Base-by-base conservation (phyloP, 345 rosid genomes). In the Rhodomyrtus tomentosa region DNA sequence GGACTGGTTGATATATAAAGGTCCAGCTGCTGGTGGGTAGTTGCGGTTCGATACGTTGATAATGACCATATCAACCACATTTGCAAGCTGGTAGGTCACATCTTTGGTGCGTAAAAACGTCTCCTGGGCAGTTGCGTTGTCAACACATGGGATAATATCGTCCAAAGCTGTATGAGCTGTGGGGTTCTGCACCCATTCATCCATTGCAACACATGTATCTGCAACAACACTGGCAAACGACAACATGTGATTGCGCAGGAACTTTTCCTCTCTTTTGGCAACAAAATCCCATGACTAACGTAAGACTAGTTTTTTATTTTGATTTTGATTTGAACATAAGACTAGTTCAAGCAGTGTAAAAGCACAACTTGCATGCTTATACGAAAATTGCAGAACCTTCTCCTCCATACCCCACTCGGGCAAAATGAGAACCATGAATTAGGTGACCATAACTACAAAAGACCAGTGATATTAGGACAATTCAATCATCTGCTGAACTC, bases 161-260 rank as follows among this genome's bases (percentile, higher is more conserved):
- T 97, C 99, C 88, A 97, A 87, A 52, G 99, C 98, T 3, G 99
- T 97, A 83, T 93, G 94, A 10, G 96, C 96, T 56, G 93, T 92
- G 14, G 99, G 99, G 87, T 97, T 79, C 87, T 87, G 92, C 53
- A 93, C 96, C 99, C 99, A 97, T 76, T 97, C 91, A 76, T 95
- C 96, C 99, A 97, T 97, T 12, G 99, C 87, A 80, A 97, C 92
- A 73, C 99, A 97, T 1, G 99, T 86, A 90, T 96, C 99, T 56
- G 92, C 98, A n/a, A 91, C 92, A 87, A 91, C 98, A 84, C 99
- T 97, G 84, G 68, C 9, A 88, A 68, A 29, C 52, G 12, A 58
- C 53, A 52, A 40, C 11, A 81, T 32, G 55, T 18, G 7, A 38
- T 20, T 20, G 52, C 20, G 55, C 82, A 42, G 14, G 82, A 50